Evolutionary conservation across 192 early-diverging fungal genomes (phyloP), one percentile per base, ranked within the genome.

Genomic region (Physocladia obscura): DNA sequence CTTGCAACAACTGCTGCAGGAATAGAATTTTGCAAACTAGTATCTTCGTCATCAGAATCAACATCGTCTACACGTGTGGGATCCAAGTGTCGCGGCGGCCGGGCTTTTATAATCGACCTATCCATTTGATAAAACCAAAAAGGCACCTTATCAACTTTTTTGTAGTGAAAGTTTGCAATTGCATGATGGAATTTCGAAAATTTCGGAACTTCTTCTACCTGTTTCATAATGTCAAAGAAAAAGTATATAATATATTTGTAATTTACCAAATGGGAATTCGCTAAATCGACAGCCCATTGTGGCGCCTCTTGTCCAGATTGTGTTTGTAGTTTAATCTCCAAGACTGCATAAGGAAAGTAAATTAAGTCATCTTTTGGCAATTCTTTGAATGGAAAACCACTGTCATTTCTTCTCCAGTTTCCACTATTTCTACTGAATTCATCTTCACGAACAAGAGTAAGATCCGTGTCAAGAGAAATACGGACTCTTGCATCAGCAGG

Each of bases 131-230:
- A 90, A 62, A 93, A 86, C 94, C 94, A 96, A 79, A 94, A 94
- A 13, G 94, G 94, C 47, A 94, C 86, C 49, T 93, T 82, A 32
- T 86, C 80, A 30, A 93, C 89, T 27, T 87, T 84, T 62, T 90
- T 75, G 54, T 38, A 6, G 56, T 63, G 65, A 51, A 97, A 80
- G 19, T 92, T 93, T 13, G 95, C 88, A 24, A 90, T 86, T 57
- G 92, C 95, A 71, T 97, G 95, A 67, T 92, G 91, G 76, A 94
- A 97, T 77, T 97, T 97, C 60, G 92, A 94, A 81, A 97, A 97
- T 71, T 97, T 97, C 40, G 93, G 95, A 38, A 94, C 93, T 34
- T 87, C 88, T 71, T 96, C 94, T 57, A 96, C 74, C 70, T 75
- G 32, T 19, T 2, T 47, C 30, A 47, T 63, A 17, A 22, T 26